A percentile compares a stretch with the other conserved stretches of the same genome.
phyloP scores from a whole-genome alignment of 352 stramenopile genomes.

The Pythium diclinum region DNA sequence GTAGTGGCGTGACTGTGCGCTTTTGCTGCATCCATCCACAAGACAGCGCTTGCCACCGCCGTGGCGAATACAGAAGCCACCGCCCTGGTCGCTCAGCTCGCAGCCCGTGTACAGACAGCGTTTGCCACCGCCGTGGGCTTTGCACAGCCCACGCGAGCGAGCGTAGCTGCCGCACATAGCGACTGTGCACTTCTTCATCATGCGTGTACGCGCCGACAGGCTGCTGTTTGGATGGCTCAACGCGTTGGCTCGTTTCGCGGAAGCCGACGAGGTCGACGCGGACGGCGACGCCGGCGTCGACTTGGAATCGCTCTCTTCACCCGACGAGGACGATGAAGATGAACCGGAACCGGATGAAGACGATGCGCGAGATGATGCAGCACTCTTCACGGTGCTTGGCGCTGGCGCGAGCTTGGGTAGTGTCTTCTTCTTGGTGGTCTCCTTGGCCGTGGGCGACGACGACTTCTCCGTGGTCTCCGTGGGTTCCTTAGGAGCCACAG shows the following conservation, averaged over 20 bases:
- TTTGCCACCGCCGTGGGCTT: slow-evolving; percentile 51
- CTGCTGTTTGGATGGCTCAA: not conserved
- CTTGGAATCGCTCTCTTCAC: not conserved
- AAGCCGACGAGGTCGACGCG: not conserved
- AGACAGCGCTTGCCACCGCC: slow-evolving; percentile 73
- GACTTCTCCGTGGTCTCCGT: too few relatives aligned
- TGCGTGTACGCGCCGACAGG: slow-evolving; percentile 4
- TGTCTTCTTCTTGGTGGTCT: not conserved
- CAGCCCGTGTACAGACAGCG: slow-evolving; percentile 35
- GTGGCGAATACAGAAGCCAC: slow-evolving; percentile 78
- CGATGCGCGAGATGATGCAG: not conserved
- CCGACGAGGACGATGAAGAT: not conserved
- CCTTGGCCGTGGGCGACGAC: not conserved
- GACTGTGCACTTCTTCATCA: slow-evolving; percentile 24
- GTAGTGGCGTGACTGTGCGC: slow-evolving; percentile 49
- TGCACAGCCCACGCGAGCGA: slow-evolving; percentile 23
- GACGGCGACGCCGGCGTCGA: not conserved
- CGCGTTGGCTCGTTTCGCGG: not conserved
- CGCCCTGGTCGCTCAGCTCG: slow-evolving; percentile 29
- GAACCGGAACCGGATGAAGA: not conserved
- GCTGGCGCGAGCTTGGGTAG: not conserved
- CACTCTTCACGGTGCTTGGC: not conserved
- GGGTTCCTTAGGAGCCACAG: too few relatives aligned
- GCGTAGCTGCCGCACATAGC: slow-evolving; percentile 24
- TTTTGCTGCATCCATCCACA: slow-evolving; percentile 41